A percentile compares a stretch with the other conserved stretches of the same genome.
Conservation (phyloP, 2,329 filamentous ascomycete species). For the Curvularia sp. region DNA sequence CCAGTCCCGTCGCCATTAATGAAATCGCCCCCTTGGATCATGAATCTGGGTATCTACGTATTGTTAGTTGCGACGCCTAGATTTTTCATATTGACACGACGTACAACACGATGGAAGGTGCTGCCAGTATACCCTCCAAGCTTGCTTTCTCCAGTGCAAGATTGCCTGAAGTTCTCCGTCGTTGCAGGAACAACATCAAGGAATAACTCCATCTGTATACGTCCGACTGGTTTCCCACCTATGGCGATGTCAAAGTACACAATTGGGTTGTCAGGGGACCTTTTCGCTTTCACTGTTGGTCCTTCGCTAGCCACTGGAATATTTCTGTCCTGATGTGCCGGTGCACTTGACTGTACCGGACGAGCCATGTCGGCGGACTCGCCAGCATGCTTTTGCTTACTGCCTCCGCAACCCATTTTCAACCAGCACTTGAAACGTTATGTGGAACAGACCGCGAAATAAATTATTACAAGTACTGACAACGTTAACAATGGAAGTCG, state of each 20-base stretch:
- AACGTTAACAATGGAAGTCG: no score
- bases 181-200: slow-evolving; percentile 85
- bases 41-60: slow-evolving; percentile 83
- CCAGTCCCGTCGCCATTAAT: slow-evolving; percentile 80
- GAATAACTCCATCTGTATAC: slow-evolving; percentile 86
- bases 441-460: not conserved
- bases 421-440: no score
- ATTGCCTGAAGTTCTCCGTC: slow-evolving; percentile 77
- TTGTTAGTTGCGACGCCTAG: not conserved
- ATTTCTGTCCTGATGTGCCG: not conserved
- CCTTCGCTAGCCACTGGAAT: slow-evolving; percentile 2
- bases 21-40: slow-evolving; percentile 89
- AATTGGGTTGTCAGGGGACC: slow-evolving; percentile 24
- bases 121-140: slow-evolving; percentile 81
- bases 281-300: slow-evolving; percentile 11
- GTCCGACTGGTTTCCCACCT: slow-evolving; percentile 63
- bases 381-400: slow-evolving; percentile 15
- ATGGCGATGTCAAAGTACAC: slow-evolving; percentile 28
- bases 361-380: slow-evolving; percentile 17
- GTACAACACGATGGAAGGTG: slow-evolving; percentile 83
- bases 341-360: slow-evolving; percentile 8
- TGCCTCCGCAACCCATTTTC: slow-evolving; percentile 23
- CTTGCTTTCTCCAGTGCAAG: slow-evolving; percentile 76
- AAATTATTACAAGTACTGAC: not conserved
- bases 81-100: not conserved